These are phyloP conservation scores for Leonotis leonurus DNA, from an alignment of 257 asterid genomes.

Conservation along the genomic window DNA sequence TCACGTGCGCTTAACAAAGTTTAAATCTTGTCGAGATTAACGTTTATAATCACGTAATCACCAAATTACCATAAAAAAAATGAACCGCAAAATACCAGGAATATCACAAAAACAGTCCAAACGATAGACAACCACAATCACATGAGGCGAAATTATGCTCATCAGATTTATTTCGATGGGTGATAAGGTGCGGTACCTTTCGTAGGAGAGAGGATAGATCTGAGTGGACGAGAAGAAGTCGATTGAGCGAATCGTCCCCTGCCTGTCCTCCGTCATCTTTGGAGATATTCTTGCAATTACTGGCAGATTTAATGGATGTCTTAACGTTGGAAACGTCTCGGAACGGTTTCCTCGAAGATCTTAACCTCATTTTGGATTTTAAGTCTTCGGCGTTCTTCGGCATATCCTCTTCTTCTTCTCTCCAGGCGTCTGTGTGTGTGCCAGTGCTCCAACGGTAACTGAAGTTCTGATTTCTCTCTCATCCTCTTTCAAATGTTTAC, in stretches of 20 bases:
- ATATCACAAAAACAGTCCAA: not conserved
- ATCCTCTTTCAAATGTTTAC: slow-evolving; percentile 18
- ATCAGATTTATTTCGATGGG: not conserved
- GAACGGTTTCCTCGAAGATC: slow-evolving; percentile 47
- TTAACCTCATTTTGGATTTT: slow-evolving; percentile 26
- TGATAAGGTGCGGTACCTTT: slow-evolving; percentile 30
- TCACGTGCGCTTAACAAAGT: too few species aligned
- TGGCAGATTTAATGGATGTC: slow-evolving; percentile 17
- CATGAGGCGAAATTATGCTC: not conserved
- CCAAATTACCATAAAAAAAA: not conserved
- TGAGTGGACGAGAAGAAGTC: slow-evolving; percentile 66
- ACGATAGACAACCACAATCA: not conserved
- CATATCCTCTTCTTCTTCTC: slow-evolving; percentile 16
- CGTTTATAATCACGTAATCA: slow-evolving; percentile 3
- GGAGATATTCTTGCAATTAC: slow-evolving; percentile 17
- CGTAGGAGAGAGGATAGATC: slow-evolving; percentile 51
- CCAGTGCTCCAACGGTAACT: slow-evolving; percentile 28
- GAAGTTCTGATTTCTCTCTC: slow-evolving; percentile 12
- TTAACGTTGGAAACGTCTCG: slow-evolving; percentile 50
- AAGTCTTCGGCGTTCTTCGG: slow-evolving; percentile 29
- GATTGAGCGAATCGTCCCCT: slow-evolving; percentile 46
- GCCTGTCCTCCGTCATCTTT: slow-evolving; percentile 17
- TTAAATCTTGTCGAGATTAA: not conserved
- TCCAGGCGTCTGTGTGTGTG: too few species aligned
- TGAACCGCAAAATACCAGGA: slow-evolving; percentile 9